Evolutionary conservation across 2,329 filamentous ascomycete species (phyloP), one percentile per base, ranked within the genome.

Genomic region (Hymenotorrendiella dingleyae): DNA sequence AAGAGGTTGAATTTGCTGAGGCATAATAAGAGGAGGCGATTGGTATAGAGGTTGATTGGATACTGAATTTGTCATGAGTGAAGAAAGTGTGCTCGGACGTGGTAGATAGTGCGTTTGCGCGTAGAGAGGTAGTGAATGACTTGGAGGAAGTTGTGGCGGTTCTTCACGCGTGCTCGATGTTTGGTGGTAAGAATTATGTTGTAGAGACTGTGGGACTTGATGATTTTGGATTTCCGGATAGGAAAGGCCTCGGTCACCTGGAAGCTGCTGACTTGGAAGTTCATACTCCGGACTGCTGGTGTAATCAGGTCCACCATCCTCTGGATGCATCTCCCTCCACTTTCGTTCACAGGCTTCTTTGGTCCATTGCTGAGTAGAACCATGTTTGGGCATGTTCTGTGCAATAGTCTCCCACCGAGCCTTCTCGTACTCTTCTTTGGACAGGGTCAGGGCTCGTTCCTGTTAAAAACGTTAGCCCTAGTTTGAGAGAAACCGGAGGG

Each of bases 271-370:
- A 34, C n/a, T 47, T 40, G 2, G 23, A 36, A n/a, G 32, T 16
- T 40, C 48, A 36, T 42, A 41, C 8, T 36, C 19, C 20, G 21
- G 20, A 28, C 24, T 20, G 7, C 17, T 11, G 20, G 23, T 30
- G 14, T 14, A 8, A 10, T 6, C n/a, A 5, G 12, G 19, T 24
- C 11, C 28, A 20, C 32, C 20, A 17, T 33, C 34, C 8, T 40
- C 29, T 24, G 35, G 41, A 35, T 56, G 52, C 29, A 62, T 46
- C 42, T 63, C 60, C 19, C 55, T 54, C 54, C 55, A 64, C 29
- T 62, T 64, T 40, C 54, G 59, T 43, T 62, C 55, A 6, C 59
- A 56, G 4, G 57, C 56, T 23, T 57, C 56, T n/a, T 54, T 55
- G 3, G 59, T 57, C 50, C 62, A 64, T 42, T 58, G 60, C 29